Base-by-base conservation (phyloP, 2,329 filamentous ascomycete genomes). In the Aspergillus transmontanensis region DNA sequence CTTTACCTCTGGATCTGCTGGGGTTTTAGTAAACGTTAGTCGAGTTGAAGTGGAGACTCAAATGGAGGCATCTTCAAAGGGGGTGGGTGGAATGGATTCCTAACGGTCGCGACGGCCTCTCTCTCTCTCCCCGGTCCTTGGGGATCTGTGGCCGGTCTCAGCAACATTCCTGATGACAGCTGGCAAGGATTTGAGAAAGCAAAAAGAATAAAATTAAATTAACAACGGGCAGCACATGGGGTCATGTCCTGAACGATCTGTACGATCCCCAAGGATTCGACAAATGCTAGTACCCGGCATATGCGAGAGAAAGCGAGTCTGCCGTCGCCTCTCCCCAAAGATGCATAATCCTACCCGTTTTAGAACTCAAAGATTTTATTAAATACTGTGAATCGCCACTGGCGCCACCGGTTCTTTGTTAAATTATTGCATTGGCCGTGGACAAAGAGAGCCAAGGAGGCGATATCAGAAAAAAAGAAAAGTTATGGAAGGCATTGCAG, bases 81-180 rank as follows among this genome's bases (percentile, higher is more conserved):
- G 51, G 48, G 36, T 21, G 10, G 10, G 10, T 16, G 14, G 10
- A 12, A 57, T 30, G 28, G 26, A 54, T 53, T 59, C 58, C 48
- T 59, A 59, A 59, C 46, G 58, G 58, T 51, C 58, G 46, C 48
- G 48, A 51, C 19, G 36, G 43, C 3, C 12, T 14, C 34, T 36
- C 12, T 5, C 12, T 36, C 56, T 26, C 32, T 32, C 23, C 48
- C 32, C 23, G 26, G 28, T 34, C 48, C 51, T 55, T 39, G 55
- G 55, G 28, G 43, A 53, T 19, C 34, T 61, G 26, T 59, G 30
- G 53, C 51, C 59, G 51, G 57, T 55, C 60, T 48, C 60, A 60
- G 57, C 43, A 60, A 48, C 63, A 65, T 65, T 65, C 63, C 58
- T 61, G 32, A 57, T 62, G 55, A 60, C 60, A 58, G 59, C 11